These are phyloP conservation scores for Nelumbo lutea DNA, from an alignment of 164 flowering plant species.

Conservation along the genomic window DNA sequence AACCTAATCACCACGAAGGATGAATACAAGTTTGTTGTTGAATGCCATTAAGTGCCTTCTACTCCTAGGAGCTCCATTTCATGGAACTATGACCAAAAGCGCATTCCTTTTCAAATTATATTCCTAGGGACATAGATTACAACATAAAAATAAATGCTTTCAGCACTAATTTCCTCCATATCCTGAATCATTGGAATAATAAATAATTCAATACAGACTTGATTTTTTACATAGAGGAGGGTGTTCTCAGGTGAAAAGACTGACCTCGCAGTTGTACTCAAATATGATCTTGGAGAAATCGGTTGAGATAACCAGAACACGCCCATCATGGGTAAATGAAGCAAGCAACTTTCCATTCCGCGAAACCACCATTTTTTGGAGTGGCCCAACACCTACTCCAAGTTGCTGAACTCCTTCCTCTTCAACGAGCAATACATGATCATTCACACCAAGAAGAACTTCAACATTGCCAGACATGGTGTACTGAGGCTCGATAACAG, in stretches of 20 bases:
- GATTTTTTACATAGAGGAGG: too few species aligned
- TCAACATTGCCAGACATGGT: conserved; percentile 93
- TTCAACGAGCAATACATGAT: conserved; percentile 55
- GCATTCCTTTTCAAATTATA: too few species aligned
- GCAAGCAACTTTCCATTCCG: conserved; percentile 74
- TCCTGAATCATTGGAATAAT: too few species aligned
- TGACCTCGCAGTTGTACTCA: conserved; percentile 79
- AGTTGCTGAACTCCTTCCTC: conserved; percentile 61
- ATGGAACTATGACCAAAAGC: too few species aligned
- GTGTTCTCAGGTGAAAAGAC: not conserved
- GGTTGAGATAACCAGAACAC: conserved; percentile 57
- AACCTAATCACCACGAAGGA: too few species aligned
- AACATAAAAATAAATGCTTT: too few species aligned
- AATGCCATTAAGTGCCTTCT: too few species aligned
- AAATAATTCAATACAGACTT: too few species aligned
- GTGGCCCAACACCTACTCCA: conserved; percentile 58
- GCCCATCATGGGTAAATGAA: conserved; percentile 76
- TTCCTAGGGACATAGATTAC: too few species aligned
- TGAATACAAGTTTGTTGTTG: too few species aligned
- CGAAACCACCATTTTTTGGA: conserved; percentile 85
- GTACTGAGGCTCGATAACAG: conserved; percentile 90
- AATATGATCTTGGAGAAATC: conserved; percentile 49
- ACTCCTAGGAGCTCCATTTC: too few species aligned
- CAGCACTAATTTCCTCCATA: too few species aligned
- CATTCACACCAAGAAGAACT: conserved; percentile 67